phyloP scores from a whole-genome alignment of 169 alveolate species.

The Plasmodium gaboni region DNA sequence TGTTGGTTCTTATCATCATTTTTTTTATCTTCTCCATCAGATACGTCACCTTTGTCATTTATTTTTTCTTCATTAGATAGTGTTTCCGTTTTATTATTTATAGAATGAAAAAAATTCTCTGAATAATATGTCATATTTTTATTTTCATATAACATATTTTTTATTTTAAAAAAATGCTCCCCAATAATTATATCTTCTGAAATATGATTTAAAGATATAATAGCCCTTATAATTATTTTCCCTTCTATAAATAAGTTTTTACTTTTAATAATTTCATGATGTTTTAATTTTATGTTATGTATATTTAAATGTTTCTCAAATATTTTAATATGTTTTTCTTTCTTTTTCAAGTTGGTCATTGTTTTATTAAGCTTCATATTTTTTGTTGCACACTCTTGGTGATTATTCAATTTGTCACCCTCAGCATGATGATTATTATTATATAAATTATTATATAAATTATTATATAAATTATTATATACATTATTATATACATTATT shows the following conservation, averaged over 20 bases:
- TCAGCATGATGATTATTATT: not conserved
- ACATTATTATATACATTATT: too few species aligned
- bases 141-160: conserved; percentile 50
- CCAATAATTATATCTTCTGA: conserved; percentile 63
- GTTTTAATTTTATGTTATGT: conserved; percentile 46
- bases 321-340: not conserved
- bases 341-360: not conserved
- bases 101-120: conserved; percentile 39
- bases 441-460: not conserved
- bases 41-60: not conserved
- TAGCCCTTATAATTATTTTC: conserved; percentile 41
- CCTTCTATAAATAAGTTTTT: conserved; percentile 42
- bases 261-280: conserved; percentile 34
- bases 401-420: not conserved
- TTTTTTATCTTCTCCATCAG: not conserved
- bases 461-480: too few species aligned
- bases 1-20: not conserved
- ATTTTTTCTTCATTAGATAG: not conserved
- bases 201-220: conserved; percentile 18
- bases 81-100: not conserved
- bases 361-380: not conserved
- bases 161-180: conserved; percentile 50
- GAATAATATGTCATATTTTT: conserved; percentile 15
- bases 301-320: conserved; percentile 10
- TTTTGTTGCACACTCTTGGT: not conserved